Base-by-base conservation (phyloP, 768 basidiomycete species). In the Leccinum arenicola region DNA sequence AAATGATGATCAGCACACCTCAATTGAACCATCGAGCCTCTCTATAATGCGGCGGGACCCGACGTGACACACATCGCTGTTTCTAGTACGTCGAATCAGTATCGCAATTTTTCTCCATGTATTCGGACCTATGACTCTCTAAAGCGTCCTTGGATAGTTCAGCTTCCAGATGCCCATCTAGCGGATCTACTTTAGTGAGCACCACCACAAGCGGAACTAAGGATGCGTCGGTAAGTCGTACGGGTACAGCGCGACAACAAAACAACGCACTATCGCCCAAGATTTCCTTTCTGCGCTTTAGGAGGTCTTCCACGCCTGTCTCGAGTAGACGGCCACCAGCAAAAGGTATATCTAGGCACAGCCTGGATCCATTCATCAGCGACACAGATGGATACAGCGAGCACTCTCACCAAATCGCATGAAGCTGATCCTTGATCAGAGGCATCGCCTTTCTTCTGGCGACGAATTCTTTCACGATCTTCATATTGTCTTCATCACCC, bases 291-390 rank as follows among this genome's bases (percentile, higher is more conserved):
- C 54, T 66, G 10, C n/a, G 35, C 15, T 35, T 12, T 14, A 65
- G 29, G 27, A 65, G 66, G n/a, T 10, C 23, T 29, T 66, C 64
- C 40, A 57, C 54, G 1, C 64, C 64, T 15, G 38, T 50, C 25
- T 64, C 64, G 8, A 66, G 64, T 21, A 66, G 47, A 53, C 59
- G 60, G 25, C 60, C 64, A 9, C 64, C 64, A 4, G 56, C 40
- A 7, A 50, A 55, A 7, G 64, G 64, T 50, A 53, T 54, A 25
- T 65, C 64, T 4, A 64, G 53, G 19, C 64, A 64, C 31, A 64
- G 64, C 64, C 64, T 64, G 40, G 6, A 48, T 15, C 1, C 14
- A 25, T 49, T 29, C 15, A 3, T 65, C 19, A 61, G 38, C 14
- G 1, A 29, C 2, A 21, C 19, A 6, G 10, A 35, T n/a, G 2